These are phyloP conservation scores for Raphanus sativus DNA, from an alignment of 345 rosid species.

Conservation along the genomic window DNA sequence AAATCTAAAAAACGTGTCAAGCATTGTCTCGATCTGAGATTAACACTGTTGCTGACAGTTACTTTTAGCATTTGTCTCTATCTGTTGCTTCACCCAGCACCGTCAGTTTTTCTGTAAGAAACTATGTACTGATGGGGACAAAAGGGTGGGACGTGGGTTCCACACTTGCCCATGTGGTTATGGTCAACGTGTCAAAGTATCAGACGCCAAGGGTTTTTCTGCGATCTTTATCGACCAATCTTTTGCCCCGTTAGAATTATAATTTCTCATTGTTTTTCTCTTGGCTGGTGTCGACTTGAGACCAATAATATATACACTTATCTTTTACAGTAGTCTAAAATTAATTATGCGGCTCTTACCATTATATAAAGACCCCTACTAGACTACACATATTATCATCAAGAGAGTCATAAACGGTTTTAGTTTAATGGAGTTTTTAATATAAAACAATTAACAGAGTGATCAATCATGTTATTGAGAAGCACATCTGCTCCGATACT, in stretches of 20 bases:
- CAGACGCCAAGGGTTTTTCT: conserved; percentile 7
- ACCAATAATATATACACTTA: conserved; percentile 21
- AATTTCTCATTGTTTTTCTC: not conserved
- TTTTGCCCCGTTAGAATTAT: conserved; percentile 18
- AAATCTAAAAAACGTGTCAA: conserved; percentile 22
- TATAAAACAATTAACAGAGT: not conserved
- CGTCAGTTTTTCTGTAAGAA: conserved; percentile 27
- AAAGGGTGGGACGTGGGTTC: conserved; percentile 1
- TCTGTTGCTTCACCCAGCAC: conserved; percentile 26
- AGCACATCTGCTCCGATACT: conserved; percentile 56
- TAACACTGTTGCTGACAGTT: conserved; percentile 22
- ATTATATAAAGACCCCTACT: conserved; percentile 22
- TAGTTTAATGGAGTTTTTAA: conserved; percentile 5
- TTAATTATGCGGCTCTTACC: conserved; percentile 15
- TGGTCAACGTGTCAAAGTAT: conserved; percentile 35
- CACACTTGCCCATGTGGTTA: conserved; percentile 20
- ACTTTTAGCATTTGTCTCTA: conserved; percentile 29
- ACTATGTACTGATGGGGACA: conserved; percentile 16
- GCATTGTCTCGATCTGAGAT: conserved; percentile 10
- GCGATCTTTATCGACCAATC: not conserved
- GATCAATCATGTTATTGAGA: conserved; percentile 47
- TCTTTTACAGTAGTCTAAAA: not conserved
- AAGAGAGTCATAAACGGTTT: not conserved
- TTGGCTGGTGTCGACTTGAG: conserved; percentile 18
- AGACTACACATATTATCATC: conserved; percentile 8